phyloP scores from a whole-genome alignment of 2,329 filamentous ascomycete genomes.

The Fusarium camptoceras region DNA sequence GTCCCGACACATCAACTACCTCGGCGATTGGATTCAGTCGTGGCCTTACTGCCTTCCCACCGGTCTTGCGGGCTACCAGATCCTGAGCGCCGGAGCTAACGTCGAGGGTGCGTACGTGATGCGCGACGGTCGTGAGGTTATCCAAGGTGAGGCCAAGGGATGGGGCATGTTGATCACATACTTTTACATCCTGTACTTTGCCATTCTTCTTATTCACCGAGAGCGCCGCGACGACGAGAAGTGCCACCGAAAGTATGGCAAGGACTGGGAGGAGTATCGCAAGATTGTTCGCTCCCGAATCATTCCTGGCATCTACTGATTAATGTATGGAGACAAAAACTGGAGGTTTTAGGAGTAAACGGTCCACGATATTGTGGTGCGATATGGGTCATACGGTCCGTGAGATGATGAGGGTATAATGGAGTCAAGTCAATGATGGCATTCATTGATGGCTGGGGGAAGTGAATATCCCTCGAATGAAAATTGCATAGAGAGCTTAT shows the following conservation, averaged over 20 bases:
- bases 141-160: conserved; percentile 78
- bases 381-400: conserved; percentile 3
- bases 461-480: conserved; percentile 1
- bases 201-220: conserved; percentile 84
- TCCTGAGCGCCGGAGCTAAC: conserved; percentile 67
- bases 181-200: conserved; percentile 95
- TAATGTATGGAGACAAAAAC: conserved; percentile 1
- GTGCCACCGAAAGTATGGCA: conserved; percentile 90
- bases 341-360: background rate
- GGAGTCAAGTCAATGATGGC: conserved; percentile 16
- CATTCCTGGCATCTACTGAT: conserved; percentile 84
- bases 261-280: conserved; percentile 92
- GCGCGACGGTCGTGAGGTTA: conserved; percentile 71
- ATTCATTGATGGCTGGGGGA: conserved; percentile 3
- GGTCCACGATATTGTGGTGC: background rate
- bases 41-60: conserved; percentile 93
- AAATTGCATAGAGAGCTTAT: conserved; percentile 3
- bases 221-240: conserved; percentile 91
- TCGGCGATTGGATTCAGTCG: conserved; percentile 93
- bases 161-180: conserved; percentile 92
- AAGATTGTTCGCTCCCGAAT: conserved; percentile 84
- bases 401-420: conserved; percentile 6
- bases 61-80: conserved; percentile 82
- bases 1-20: conserved; percentile 93
- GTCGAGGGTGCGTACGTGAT: conserved; percentile 67